These are phyloP conservation scores for Suillus cothurnatus DNA, from an alignment of 768 basidiomycete species.

Conservation along the genomic window DNA sequence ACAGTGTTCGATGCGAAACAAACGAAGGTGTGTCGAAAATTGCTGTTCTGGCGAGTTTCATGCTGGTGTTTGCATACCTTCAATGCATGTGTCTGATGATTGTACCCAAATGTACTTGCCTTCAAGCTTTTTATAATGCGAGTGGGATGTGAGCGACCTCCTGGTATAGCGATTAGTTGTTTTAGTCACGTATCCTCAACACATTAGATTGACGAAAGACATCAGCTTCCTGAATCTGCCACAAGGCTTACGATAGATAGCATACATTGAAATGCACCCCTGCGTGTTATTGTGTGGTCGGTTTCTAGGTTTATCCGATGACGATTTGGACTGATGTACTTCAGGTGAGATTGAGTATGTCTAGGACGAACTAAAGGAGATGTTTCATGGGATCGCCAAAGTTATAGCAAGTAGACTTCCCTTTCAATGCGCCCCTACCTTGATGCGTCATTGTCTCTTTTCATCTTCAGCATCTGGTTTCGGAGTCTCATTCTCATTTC, in stretches of 20 bases:
- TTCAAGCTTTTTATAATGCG: background rate
- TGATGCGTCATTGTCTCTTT: background rate
- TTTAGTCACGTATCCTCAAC: background rate
- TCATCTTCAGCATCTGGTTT: slow-evolving; percentile 48
- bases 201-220: background rate
- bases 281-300: slow-evolving; percentile 27
- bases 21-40: slow-evolving; percentile 51
- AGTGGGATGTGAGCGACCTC: slow-evolving; percentile 26
- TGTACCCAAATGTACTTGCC: background rate
- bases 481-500: slow-evolving; percentile 63
- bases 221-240: background rate
- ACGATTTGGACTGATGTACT: background rate
- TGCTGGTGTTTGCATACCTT: background rate
- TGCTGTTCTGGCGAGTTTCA: slow-evolving; percentile 39
- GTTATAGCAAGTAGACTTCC: slow-evolving; percentile 57
- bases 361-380: slow-evolving; percentile 61
- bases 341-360: slow-evolving; percentile 75
- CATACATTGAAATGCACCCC: slow-evolving; percentile 9
- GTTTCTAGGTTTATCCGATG: slow-evolving; percentile 1
- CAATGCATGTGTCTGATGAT: background rate
- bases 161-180: background rate
- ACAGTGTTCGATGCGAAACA: slow-evolving; percentile 66
- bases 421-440: background rate
- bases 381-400: slow-evolving; percentile 67
- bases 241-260: background rate